Conservation (phyloP, 768 basidiomycete species). For the Tubosaeta brunneosetosa region DNA sequence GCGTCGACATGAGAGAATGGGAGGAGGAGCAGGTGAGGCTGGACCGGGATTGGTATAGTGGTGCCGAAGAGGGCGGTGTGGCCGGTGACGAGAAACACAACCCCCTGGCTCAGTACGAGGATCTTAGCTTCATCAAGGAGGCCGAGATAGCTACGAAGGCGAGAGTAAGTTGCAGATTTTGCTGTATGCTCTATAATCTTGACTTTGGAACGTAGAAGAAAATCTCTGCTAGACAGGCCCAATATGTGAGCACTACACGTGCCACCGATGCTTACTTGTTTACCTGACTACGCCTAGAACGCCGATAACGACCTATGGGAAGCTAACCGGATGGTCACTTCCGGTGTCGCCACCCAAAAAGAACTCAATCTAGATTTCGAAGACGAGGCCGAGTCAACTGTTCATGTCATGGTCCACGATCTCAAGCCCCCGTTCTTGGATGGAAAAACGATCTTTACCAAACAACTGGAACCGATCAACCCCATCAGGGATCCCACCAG, state of each 20-base stretch:
- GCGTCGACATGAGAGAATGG: slow-evolving; percentile 84
- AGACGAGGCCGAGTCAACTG: slow-evolving; percentile 93
- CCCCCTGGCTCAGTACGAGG: slow-evolving; percentile 90
- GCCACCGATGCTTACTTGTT: slow-evolving; percentile 1
- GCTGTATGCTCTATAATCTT: slow-evolving; percentile 9
- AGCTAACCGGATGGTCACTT: slow-evolving; percentile 94
- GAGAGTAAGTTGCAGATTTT: slow-evolving; percentile 43
- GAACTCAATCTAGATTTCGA: slow-evolving; percentile 91
- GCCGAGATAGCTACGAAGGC: slow-evolving; percentile 74
- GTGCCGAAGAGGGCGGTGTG: slow-evolving; percentile 81
- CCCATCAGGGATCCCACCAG: slow-evolving; percentile 91
- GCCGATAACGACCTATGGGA: slow-evolving; percentile 99
- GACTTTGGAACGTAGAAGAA: slow-evolving; percentile 51
- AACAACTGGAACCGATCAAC: slow-evolving; percentile 95
- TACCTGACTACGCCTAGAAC: slow-evolving; percentile 51
- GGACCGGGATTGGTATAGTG: slow-evolving; percentile 96
- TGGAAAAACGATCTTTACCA: slow-evolving; percentile 92
- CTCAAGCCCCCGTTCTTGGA: slow-evolving; percentile 98
- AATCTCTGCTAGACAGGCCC: slow-evolving; percentile 91
- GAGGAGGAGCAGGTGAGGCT: slow-evolving; percentile 91
- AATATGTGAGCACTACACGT: slow-evolving; percentile 63
- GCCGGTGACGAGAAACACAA: slow-evolving; percentile 92
- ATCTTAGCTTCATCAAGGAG: slow-evolving; percentile 62
- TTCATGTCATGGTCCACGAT: slow-evolving; percentile 96
- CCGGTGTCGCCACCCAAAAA: slow-evolving; percentile 86